phyloP scores from a whole-genome alignment of 2,329 filamentous ascomycete species.

The Epichloe gansuensis region DNA sequence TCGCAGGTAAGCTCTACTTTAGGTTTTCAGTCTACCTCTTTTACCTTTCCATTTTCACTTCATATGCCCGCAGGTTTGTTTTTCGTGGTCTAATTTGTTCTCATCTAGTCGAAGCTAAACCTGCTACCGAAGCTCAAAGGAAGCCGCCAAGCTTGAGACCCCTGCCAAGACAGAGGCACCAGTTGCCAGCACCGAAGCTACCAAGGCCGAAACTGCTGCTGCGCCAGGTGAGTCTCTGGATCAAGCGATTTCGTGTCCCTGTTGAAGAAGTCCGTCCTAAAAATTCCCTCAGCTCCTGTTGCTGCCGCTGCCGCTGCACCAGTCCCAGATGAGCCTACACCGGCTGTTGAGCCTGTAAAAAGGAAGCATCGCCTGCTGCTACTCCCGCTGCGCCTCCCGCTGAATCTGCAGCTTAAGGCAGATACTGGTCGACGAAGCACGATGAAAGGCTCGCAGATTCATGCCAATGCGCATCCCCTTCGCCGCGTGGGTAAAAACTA shows the following conservation, averaged over 20 bases:
- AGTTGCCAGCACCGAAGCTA: not conserved
- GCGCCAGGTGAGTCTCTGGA: constrained; percentile 1
- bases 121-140: constrained; percentile 9
- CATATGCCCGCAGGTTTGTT: not conserved
- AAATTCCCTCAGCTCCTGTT: constrained; percentile 3
- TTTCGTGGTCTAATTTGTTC: not conserved
- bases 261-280: not conserved
- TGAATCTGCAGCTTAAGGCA: not conserved
- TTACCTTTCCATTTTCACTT: too few relatives aligned
- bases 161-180: not conserved
- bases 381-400: constrained; percentile 1
- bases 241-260: not conserved
- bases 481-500: not conserved
- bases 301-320: constrained; percentile 3
- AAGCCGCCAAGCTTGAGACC: not conserved
- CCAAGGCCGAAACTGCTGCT: constrained; percentile 1
- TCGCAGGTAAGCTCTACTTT: constrained; percentile 16
- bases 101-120: constrained; percentile 13
- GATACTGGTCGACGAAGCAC: not conserved
- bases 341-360: constrained; percentile 13
- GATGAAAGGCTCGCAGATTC: not conserved
- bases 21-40: not conserved
- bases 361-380: constrained; percentile 16
- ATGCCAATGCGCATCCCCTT: not conserved
- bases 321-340: constrained; percentile 1